These are phyloP conservation scores for Colletotrichum euphorbiae DNA, from an alignment of 2,329 filamentous ascomycete genomes.

Conservation along the genomic window DNA sequence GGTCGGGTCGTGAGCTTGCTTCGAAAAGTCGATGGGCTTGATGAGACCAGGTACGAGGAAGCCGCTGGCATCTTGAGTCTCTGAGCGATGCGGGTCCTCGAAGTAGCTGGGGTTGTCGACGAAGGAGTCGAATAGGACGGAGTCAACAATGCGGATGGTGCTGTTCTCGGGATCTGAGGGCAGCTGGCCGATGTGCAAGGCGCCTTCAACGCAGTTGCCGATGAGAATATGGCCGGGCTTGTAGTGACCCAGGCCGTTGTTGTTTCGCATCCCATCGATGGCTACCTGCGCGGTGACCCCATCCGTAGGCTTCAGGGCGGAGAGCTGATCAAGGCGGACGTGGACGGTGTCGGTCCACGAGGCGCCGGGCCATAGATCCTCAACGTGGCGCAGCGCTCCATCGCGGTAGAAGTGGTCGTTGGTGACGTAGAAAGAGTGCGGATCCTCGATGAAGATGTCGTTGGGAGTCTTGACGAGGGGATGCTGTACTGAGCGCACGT, in stretches of 20 bases:
- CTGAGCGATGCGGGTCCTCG: conserved; percentile 60
- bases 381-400: conserved; percentile 59
- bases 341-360: conserved; percentile 64
- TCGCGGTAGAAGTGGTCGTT: conserved; percentile 69
- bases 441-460: conserved; percentile 62
- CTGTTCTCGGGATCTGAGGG: conserved; percentile 41
- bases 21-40: conserved; percentile 52
- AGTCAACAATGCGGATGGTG: conserved; percentile 55
- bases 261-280: conserved; percentile 59
- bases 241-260: conserved; percentile 68
- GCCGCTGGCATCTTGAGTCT: conserved; percentile 62
- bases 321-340: conserved; percentile 35
- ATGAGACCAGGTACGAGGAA: conserved; percentile 63
- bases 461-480: conserved; percentile 68
- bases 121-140: conserved; percentile 56
- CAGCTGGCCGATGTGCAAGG: conserved; percentile 56
- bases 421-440: conserved; percentile 65
- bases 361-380: conserved; percentile 55
- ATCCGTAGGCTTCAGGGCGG: conserved; percentile 33
- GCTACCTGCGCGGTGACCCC: conserved; percentile 58
- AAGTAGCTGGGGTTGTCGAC: conserved; percentile 72
- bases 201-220: conserved; percentile 57
- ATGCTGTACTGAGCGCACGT: conserved; percentile 66
- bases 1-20: conserved; percentile 47
- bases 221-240: conserved; percentile 56